Evolutionary conservation across 1,284 basidiomycete genomes (phyloP).

Genomic region (Moniliella sp.): DNA sequence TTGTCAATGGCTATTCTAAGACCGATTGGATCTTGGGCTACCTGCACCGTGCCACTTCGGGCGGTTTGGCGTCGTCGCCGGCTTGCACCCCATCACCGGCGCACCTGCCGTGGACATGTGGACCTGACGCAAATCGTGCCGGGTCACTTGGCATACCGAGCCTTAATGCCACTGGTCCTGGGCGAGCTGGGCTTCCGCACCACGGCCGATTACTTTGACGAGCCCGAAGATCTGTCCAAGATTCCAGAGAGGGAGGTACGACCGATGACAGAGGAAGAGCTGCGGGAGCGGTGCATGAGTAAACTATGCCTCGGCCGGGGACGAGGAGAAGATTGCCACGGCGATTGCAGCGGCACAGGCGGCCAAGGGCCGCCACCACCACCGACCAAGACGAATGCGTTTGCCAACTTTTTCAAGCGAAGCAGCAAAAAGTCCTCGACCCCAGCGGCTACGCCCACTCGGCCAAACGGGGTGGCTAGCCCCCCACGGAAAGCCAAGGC

Average conservation of each 20-base stretch:
- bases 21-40: conserved; percentile 32
- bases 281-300: conserved; percentile 1
- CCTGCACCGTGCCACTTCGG: conserved; percentile 27
- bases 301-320: no score
- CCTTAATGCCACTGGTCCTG: conserved; percentile 28
- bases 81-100: conserved; percentile 24
- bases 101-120: conserved; percentile 27
- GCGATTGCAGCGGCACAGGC: no score
- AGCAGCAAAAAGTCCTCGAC: no score
- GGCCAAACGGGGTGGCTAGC: no score
- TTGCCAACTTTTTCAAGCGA: conserved; percentile 4
- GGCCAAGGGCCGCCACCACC: no score
- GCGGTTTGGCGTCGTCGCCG: conserved; percentile 28
- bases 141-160: conserved; percentile 26
- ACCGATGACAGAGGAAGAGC: conserved; percentile 1
- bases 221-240: conserved; percentile 25
- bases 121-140: conserved; percentile 31
- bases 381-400: neutral
- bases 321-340: no score
- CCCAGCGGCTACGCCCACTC: no score
- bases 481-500: no score
- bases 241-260: conserved; percentile 26
- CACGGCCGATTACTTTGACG: conserved; percentile 33
- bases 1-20: conserved; percentile 25
- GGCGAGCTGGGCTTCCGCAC: conserved; percentile 29